Base-by-base conservation (phyloP, 768 basidiomycete species). In the Lentinus brumalis region DNA sequence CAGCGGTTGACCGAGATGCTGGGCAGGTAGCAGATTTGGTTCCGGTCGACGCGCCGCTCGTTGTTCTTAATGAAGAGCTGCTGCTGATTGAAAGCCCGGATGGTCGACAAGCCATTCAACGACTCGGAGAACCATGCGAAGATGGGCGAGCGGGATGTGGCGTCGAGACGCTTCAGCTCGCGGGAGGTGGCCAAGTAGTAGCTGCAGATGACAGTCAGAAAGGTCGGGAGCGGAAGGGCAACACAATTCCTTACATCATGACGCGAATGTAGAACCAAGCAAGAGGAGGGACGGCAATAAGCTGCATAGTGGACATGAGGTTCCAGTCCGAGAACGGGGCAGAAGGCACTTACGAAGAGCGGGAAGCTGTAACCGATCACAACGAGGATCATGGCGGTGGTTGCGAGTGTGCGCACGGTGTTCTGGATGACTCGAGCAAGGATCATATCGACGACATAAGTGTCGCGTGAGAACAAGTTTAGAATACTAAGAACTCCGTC, bases 391-490 rank as follows among this genome's bases (percentile, higher is more conserved):
- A 83, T 86, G 7, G 81, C 74, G 39, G 84, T 85, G 9, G 76
- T 72, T 16, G 85, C 82, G 9, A 81, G 71, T 0, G 90, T 96
- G 35, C 91, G 82, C 69, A 86, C 81, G 55, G 93, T 75, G 53
- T 80, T 82, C 71, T 87, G 85, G 45, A 96, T 86, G 18, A 92
- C 89, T 32, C 89, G 81, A 5, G 86, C 86, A 21, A 97, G 82
- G 9, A 93, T 77, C 69, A 93, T 88, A 75, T 97, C 95, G 16
- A 96, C 83, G 31, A 90, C 88, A 67, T 91, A 92, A 15, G 83
- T 86, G 67, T 98, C 96, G 2, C 94, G 86, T 3, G 92, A 92
- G 75, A 98, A 98, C 30, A 97, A 73, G 73, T 97, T 98, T 53
- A 98, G 71, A 56, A 96, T 89, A 9, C 94, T 91, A 58, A 41